Conservation (phyloP, 768 basidiomycete genomes). For the Tephrocybe sp. region DNA sequence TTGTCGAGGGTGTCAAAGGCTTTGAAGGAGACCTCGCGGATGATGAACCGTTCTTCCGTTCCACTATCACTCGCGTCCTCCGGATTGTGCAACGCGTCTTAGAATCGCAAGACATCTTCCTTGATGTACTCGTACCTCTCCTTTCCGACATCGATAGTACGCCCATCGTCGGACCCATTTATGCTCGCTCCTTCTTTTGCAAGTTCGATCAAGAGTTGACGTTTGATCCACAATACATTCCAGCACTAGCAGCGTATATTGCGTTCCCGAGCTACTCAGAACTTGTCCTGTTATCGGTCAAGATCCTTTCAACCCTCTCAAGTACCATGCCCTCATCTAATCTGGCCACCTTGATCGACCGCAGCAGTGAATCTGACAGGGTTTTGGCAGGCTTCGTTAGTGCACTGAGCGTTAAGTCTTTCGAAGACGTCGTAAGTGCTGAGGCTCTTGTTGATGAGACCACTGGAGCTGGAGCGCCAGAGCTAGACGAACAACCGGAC, state of each 20-base stretch:
- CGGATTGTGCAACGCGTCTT: conserved; percentile 80
- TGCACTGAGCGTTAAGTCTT: conserved; percentile 60
- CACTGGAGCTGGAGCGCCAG: conserved; percentile 76
- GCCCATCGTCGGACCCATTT: conserved; percentile 51
- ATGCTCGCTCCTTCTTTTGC: conserved; percentile 69
- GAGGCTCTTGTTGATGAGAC: conserved; percentile 60
- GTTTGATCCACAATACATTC: conserved; percentile 69
- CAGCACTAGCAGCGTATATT: conserved; percentile 82
- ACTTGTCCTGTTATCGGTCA: conserved; percentile 73
- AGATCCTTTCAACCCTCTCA: conserved; percentile 70
- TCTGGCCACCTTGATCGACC: conserved; percentile 75
- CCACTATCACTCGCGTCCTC: conserved; percentile 77
- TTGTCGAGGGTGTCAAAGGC: conserved; percentile 78
- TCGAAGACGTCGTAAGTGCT: conserved; percentile 58
- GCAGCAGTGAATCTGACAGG: conserved; percentile 81
- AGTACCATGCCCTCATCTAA: conserved; percentile 67
- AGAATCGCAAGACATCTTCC: conserved; percentile 85
- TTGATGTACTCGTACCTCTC: conserved; percentile 83
- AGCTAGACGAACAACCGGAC: conserved; percentile 41
- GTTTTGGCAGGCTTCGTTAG: conserved; percentile 79
- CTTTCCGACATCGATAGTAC: conserved; percentile 65
- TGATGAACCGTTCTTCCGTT: conserved; percentile 70
- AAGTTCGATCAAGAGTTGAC: conserved; percentile 75
- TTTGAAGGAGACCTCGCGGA: conserved; percentile 70
- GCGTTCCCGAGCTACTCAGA: conserved; percentile 70